These are phyloP conservation scores for Dothideomycetes sp. DNA, from an alignment of 2,329 filamentous ascomycete genomes.

Conservation along the genomic window DNA sequence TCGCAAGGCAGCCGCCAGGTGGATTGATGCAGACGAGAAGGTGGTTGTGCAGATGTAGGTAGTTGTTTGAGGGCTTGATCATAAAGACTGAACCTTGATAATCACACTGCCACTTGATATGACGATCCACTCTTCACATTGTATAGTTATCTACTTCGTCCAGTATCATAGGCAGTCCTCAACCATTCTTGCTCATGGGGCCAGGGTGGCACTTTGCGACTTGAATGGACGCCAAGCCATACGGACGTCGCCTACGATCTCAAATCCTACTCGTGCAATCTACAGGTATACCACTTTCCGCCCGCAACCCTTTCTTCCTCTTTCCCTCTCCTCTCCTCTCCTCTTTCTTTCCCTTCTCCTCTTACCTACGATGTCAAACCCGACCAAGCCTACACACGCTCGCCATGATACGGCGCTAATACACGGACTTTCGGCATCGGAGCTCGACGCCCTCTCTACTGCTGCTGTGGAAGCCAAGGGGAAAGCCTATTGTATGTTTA, in stretches of 20 bases:
- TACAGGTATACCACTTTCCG: no score
- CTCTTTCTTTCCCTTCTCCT: not conserved
- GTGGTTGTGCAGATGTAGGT: slow-evolving; percentile 40
- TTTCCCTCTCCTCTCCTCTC: not conserved
- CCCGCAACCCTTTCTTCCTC: not conserved
- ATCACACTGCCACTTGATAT: no score
- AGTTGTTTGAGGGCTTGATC: no score
- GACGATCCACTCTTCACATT: no score
- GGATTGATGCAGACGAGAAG: slow-evolving; percentile 54
- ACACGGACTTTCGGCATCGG: slow-evolving; percentile 45
- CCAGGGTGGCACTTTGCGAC: no score
- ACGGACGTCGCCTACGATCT: no score
- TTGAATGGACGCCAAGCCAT: no score
- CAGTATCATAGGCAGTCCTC: no score
- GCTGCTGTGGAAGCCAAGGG: slow-evolving; percentile 61
- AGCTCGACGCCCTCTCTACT: slow-evolving; percentile 54
- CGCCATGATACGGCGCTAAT: slow-evolving; percentile 30
- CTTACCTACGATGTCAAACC: slow-evolving; percentile 3
- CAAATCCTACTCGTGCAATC: no score
- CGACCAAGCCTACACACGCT: slow-evolving; percentile 22
- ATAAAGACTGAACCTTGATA: no score
- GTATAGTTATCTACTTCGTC: no score
- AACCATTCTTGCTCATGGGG: no score
- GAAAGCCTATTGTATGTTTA: slow-evolving; percentile 62
- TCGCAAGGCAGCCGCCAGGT: slow-evolving; percentile 46